Base-by-base conservation (phyloP, 306 rosid genomes). In the Casuarina equisetifolia region DNA sequence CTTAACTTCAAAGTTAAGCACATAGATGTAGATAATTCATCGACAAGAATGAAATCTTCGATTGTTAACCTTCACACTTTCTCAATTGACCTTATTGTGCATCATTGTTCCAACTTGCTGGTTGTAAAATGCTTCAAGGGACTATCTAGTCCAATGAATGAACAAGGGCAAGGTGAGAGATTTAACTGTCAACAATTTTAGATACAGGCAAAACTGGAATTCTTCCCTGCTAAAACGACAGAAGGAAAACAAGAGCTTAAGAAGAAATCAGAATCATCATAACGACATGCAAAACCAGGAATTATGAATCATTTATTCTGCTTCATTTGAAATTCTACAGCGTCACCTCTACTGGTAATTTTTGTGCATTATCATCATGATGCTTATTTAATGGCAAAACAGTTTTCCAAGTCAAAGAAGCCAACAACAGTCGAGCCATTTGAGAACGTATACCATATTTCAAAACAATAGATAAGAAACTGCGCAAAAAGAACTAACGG, bases 351-450 rank as follows among this genome's bases (percentile, higher is more conserved):
- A 32, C 8, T 3, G 2, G 12, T 15, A 4, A 5, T 36, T 61
- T 62, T 43, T 32, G 39, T 2, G 12, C 43, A 61, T 36, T 62
- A 36, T 11, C 13, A 36, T 11, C 35, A 11, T 62, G 12, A 4
- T 36, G 19, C 44, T 62, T 36, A 44, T 62, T 38, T 35, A 36
- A n/a, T 11, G 4, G 69, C n/a, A 62, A 10, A 62, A 4, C 11
- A 25, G 44, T 12, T 62, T 12, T 62, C 44, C 42, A 62, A 36
- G 69, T 35, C 69, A 62, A 62, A 62, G 44, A 62, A 62, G 69
- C 44, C 43, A 61, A 19, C 19, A 62, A 58, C 64, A 9, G 64
- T 9, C 9, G 64, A 25, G 6, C 64, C 39, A 58, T 58, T 58
- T 58, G 39, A 9, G 36, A 35, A 19, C 9, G 39, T 8, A 25